phyloP scores from a whole-genome alignment of 2,329 filamentous ascomycete genomes.

The Dactylellina sp. region DNA sequence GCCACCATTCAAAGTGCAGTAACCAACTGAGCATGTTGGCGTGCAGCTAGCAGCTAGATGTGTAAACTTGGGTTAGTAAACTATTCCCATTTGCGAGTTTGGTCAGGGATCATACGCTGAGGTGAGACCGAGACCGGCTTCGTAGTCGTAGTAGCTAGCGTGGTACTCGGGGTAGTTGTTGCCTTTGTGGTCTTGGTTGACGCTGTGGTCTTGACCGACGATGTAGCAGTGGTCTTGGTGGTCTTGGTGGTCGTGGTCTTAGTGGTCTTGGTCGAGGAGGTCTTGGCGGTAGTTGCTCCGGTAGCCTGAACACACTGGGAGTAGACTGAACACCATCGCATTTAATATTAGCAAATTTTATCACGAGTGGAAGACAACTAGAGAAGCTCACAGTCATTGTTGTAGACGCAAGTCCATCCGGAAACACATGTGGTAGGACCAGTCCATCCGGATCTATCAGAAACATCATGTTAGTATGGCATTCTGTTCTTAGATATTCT shows the following conservation, averaged over 20 bases:
- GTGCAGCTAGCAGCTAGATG: slow-evolving; percentile 16
- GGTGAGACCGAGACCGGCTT: slow-evolving; percentile 3
- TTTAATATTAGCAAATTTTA: background rate
- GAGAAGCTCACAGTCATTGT: slow-evolving; percentile 43
- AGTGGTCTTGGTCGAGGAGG: too few species aligned
- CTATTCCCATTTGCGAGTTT: background rate
- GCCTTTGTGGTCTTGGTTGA: slow-evolving; percentile 2
- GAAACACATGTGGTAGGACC: slow-evolving; percentile 41
- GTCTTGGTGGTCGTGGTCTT: slow-evolving; percentile 10
- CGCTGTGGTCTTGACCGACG: slow-evolving; percentile 27
- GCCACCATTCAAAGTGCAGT: slow-evolving; percentile 57
- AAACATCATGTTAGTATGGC: too few species aligned
- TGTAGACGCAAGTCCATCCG: slow-evolving; percentile 50
- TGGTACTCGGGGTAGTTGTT: background rate
- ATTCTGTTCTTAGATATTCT: too few species aligned
- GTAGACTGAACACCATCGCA: slow-evolving; percentile 17
- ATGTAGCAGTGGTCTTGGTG: slow-evolving; percentile 28
- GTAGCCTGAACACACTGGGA: slow-evolving; percentile 50
- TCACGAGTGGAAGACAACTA: background rate
- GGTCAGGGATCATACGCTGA: slow-evolving; percentile 10
- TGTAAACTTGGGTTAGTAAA: background rate
- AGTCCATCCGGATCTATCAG: too few species aligned
- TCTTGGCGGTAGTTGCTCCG: slow-evolving; percentile 27
- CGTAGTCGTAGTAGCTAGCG: background rate
- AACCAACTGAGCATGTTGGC: slow-evolving; percentile 50